These are phyloP conservation scores for Sapria himalayana DNA, from an alignment of 345 rosid species.

Conservation along the genomic window DNA sequence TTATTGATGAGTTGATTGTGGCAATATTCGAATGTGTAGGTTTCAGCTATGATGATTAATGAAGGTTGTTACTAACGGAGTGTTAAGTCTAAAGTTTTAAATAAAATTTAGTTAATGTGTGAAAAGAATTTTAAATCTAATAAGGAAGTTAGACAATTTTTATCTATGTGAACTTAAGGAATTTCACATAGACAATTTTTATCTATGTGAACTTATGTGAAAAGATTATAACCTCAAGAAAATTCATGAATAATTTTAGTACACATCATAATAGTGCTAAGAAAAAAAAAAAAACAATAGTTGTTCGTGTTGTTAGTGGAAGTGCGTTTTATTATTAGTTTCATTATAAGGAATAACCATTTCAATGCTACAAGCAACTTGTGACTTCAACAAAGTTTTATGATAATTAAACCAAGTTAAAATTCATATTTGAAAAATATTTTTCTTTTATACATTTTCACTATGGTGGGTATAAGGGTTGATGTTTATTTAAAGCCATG, in stretches of 20 bases:
- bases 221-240: not conserved
- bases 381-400: not conserved
- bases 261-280: not conserved
- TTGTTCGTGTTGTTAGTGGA: slow-evolving; percentile 1
- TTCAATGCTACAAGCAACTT: not conserved
- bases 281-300: too few relatives aligned
- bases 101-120: not conserved
- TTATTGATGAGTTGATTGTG: not conserved
- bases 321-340: not conserved
- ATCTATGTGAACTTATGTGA: not conserved
- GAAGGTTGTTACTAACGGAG: not conserved
- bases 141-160: not conserved
- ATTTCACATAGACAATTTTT: too few relatives aligned
- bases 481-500: too few relatives aligned
- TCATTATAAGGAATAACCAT: not conserved
- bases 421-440: too few relatives aligned
- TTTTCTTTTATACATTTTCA: too few relatives aligned
- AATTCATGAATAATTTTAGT: not conserved
- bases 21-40: not conserved
- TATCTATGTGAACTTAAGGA: not conserved
- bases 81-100: not conserved
- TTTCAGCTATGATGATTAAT: not conserved
- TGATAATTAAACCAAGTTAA: not conserved
- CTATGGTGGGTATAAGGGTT: too few relatives aligned
- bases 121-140: not conserved